Base-by-base conservation (phyloP, 2,329 filamentous ascomycete species). In the Scedosporium minutisporum region DNA sequence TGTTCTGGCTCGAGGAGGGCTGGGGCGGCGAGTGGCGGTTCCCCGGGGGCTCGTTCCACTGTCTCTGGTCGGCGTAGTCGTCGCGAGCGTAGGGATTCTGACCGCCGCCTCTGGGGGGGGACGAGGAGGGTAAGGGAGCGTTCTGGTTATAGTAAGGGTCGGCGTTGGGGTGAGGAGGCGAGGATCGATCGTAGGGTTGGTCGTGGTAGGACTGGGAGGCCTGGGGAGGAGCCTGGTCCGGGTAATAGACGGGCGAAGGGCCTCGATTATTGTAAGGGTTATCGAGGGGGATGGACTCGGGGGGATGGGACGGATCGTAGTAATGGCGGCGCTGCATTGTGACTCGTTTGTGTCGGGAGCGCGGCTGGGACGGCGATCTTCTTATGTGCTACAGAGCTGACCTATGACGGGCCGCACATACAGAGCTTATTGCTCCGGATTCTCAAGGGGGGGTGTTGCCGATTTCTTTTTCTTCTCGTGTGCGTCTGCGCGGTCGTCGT, bases 1-100 rank as follows among this genome's bases (percentile, higher is more conserved):
- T 25, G 62, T 59, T 25, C n/a, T 57, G 62, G 27, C 38, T 38
- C 12, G 57, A 38, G 29, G 76, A 74, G 65, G 78, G 75, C 64
- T 77, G 73, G 41, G 69, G 68, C 41, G 68, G 69, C 4, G 68
- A 67, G 46, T 33, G 29, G 29, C 29, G 29, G 29, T 7, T 33
- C 3, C 29, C 29, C 29, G 29, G 9, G 29, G 29, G 29, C 29
- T 33, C 29, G 29, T 66, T 48, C 41, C 60, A 60, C 27, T 60
- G 63, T 29, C 42, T 21, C 12, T 60, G 63, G 33, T 16, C 6
- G 18, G 51, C 18, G 53, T 58, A 62, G 46, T 62, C 41, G 61
- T 14, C 63, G 53, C n/a, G 48, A 59, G 23, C 12, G 53, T 29
- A n/a, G 57, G 57, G 57, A 23, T 3, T 51, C 5, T 12, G 23